Base-by-base conservation (phyloP, 768 basidiomycete genomes). In the Asterophora parasitica region DNA sequence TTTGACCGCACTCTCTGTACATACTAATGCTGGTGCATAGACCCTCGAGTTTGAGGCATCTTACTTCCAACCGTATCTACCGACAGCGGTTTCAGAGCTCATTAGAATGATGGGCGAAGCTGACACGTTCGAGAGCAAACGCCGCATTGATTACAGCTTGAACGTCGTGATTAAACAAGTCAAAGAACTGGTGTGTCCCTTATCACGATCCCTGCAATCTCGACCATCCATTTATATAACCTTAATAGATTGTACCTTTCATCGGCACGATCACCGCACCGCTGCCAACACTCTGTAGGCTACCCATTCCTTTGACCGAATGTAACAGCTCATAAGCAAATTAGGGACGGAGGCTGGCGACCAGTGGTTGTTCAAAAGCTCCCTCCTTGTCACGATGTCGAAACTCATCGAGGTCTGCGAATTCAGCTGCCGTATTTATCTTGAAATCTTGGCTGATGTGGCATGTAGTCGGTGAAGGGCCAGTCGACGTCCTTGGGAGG, bases 41-140 rank as follows among this genome's bases (percentile, higher is more conserved):
- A 80, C 79, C 12, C 47, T 83, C 52, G 71, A 73, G 28, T 91
- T 93, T 57, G 72, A 87, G 35, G 61, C 75, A 11, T 62, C 77
- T 23, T 58, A 69, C 11, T 92, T 95, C 59, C 65, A 74, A n/a
- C 88, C 88, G 3, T 87, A 79, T 64, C 67, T 95, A 23, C 71
- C 77, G 2, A 61, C 69, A 0, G 72, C 77, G 0, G 72, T 92
- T 16, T 68, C 73, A n/a, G 79, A 84, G 44, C 72, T 93, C 1
- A 72, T 92, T n/a, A 67, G 61, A 39, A 68, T 95, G 19, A 74
- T 91, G 51, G 77, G 74, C 3, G 87, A 92, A 59, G 81, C 81
- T 0, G 83, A 89, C 37, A 81, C 83, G 2, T 68, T 83, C 16
- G 91, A 93, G 60, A 86, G 77, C 61, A 90, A 90, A 63, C 78